phyloP scores from a whole-genome alignment of 2,329 filamentous ascomycete genomes.

The Pseudonectria foliicola region DNA sequence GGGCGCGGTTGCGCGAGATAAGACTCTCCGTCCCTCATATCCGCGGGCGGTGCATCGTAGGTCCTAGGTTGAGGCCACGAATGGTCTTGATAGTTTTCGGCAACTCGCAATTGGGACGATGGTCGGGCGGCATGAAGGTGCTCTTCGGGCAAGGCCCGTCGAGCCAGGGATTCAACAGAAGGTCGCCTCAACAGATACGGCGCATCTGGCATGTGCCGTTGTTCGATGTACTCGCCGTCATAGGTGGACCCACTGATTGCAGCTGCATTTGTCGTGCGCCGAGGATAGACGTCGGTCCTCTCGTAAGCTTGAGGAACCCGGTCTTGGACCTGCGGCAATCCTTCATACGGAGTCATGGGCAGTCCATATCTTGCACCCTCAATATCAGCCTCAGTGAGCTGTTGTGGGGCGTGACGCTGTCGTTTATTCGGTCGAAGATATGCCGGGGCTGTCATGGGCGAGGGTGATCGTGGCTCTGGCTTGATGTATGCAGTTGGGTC shows the following conservation, averaged over 20 bases:
- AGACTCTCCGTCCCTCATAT: slow-evolving; percentile 41
- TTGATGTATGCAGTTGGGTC: slow-evolving; percentile 52
- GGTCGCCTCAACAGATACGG: slow-evolving; percentile 27
- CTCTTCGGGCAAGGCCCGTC: too few relatives aligned
- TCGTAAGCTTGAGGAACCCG: slow-evolving; percentile 30
- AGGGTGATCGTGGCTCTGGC: slow-evolving; percentile 56
- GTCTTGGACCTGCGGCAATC: slow-evolving; percentile 25
- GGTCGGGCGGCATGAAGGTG: slow-evolving; percentile 28
- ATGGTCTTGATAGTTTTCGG: slow-evolving; percentile 34
- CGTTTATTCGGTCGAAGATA: slow-evolving; percentile 51
- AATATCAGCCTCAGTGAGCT: slow-evolving; percentile 23
- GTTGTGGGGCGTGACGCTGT: slow-evolving; percentile 40
- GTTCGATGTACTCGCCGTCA: slow-evolving; percentile 27
- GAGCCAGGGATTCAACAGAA: too few relatives aligned
- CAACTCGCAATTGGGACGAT: slow-evolving; percentile 35
- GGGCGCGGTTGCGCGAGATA: slow-evolving; percentile 45
- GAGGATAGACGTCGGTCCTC: slow-evolving; percentile 14
- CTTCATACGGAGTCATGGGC: slow-evolving; percentile 30
- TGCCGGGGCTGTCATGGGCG: slow-evolving; percentile 47
- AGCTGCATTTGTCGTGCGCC: slow-evolving; percentile 17
- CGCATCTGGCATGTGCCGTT: slow-evolving; percentile 22
- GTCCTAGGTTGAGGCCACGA: slow-evolving; percentile 38
- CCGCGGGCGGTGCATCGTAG: slow-evolving; percentile 36
- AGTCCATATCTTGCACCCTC: slow-evolving; percentile 36
- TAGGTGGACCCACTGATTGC: slow-evolving; percentile 25